Percentiles rank a stretch among this genome's conserved stretches.
phyloP scores from a whole-genome alignment of 768 basidiomycete genomes.

The Xerocomus potaroensis region DNA sequence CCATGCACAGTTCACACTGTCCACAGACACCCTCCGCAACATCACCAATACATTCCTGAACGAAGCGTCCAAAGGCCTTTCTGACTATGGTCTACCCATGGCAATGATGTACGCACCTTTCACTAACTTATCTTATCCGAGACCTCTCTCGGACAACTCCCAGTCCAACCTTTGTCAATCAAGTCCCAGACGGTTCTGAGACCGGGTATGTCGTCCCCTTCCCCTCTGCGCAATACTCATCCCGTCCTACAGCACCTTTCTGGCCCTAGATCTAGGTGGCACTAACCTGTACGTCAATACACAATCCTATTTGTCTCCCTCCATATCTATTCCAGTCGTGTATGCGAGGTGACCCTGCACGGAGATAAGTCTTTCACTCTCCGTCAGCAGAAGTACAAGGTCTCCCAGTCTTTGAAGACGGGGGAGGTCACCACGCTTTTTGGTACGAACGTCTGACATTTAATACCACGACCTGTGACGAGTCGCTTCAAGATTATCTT shows the following conservation, averaged over 20 bases:
- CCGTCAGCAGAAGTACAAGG: conserved; percentile 94
- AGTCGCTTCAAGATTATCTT: conserved; percentile 73
- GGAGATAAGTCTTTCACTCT: conserved; percentile 88
- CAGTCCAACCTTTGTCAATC: conserved; percentile 94
- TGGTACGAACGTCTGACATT: conserved; percentile 43
- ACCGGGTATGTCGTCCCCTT: conserved; percentile 59
- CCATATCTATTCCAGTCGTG: conserved; percentile 56
- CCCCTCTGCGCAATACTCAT: conserved; percentile 5
- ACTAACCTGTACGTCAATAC: conserved; percentile 79
- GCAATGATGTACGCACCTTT: conserved; percentile 78
- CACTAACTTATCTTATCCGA: not conserved
- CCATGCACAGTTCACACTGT: conserved; percentile 68
- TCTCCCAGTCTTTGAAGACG: conserved; percentile 89
- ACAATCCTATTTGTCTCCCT: not conserved
- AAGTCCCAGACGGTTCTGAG: conserved; percentile 91
- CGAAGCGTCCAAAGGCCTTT: conserved; percentile 74
- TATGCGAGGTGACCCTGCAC: conserved; percentile 89
- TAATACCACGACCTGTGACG: conserved; percentile 6
- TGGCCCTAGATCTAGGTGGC: conserved; percentile 94
- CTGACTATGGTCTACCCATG: conserved; percentile 72
- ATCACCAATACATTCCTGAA: conserved; percentile 78
- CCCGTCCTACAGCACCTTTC: conserved; percentile 66
- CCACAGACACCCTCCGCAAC: conserved; percentile 52
- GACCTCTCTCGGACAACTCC: not conserved
- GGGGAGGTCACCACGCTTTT: conserved; percentile 87